Evolutionary conservation across 1,284 basidiomycete species (phyloP).

Genomic region (Wolfiporia cocos): DNA sequence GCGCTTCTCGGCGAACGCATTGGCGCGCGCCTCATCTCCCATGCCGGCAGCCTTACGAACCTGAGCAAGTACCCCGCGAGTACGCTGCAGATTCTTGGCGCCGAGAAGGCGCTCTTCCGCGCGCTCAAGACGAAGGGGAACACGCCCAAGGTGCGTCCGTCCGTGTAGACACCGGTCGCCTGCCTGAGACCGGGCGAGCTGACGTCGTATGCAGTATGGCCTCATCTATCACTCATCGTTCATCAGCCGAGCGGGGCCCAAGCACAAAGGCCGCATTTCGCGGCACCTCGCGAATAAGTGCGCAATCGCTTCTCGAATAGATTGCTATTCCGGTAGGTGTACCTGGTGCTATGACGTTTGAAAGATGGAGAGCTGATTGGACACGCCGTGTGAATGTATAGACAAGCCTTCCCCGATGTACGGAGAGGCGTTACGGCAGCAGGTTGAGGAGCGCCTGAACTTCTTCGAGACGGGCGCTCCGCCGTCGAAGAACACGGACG

Average conservation of each 20-base stretch:
- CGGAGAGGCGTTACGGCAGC: constrained; percentile 88
- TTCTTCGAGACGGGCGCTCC: constrained; percentile 92
- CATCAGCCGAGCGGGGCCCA: constrained; percentile 92
- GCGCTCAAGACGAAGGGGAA: constrained; percentile 99
- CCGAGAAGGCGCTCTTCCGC: constrained; percentile 97
- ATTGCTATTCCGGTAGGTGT: constrained; percentile 84
- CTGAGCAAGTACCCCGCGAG: constrained; percentile 98
- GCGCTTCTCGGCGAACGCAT: constrained; percentile 95
- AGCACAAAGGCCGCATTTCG: constrained; percentile 97
- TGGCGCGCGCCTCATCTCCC: constrained; percentile 92
- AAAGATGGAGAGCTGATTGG: neutral
- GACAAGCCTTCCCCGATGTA: constrained; percentile 90
- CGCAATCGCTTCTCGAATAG: constrained; percentile 96
- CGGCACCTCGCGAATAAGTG: constrained; percentile 99
- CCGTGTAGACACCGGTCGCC: neutral
- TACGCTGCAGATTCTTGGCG: constrained; percentile 97
- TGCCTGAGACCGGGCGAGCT: too few species aligned
- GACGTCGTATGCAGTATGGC: constrained; percentile 60
- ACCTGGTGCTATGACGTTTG: neutral
- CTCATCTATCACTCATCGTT: constrained; percentile 92
- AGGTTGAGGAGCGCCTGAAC: constrained; percentile 93
- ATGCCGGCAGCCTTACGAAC: constrained; percentile 96
- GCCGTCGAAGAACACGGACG: constrained; percentile 83
- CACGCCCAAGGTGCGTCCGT: constrained; percentile 78
- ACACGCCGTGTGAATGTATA: constrained; percentile 19